phyloP scores from a whole-genome alignment of 176 grass and related monocot genomes.

The Stipa capillata region DNA sequence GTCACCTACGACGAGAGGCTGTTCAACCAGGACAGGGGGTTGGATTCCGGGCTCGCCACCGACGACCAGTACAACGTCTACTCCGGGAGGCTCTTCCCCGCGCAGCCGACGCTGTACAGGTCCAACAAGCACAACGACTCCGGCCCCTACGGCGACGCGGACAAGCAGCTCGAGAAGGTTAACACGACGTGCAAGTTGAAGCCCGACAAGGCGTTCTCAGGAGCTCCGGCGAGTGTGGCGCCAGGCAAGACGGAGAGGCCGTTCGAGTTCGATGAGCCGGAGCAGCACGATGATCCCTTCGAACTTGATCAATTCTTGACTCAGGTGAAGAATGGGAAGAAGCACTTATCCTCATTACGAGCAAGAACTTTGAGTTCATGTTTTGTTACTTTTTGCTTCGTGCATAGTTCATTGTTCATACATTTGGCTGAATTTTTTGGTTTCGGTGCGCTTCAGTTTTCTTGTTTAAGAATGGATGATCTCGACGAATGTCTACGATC shows the following conservation, averaged over 20 bases:
- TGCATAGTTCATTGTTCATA: no score
- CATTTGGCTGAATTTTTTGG: not conserved
- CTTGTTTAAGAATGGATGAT: not conserved
- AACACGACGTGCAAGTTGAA: no score
- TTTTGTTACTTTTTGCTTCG: not conserved
- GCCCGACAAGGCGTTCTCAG: conserved; percentile 27
- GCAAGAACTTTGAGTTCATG: not conserved
- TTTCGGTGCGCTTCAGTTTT: not conserved
- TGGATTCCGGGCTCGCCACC: no score
- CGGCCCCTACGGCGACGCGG: not conserved
- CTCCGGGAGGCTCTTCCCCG: no score
- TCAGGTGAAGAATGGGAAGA: conserved; percentile 45
- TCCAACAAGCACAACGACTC: conserved; percentile 7
- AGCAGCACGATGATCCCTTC: conserved; percentile 49
- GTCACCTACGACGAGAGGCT: no score
- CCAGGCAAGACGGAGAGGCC: conserved; percentile 54
- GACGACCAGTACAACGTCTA: no score
- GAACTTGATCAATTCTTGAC: conserved; percentile 54
- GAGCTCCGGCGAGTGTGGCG: not conserved
- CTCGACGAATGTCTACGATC: not conserved
- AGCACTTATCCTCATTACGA: conserved; percentile 1
- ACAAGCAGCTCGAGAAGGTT: conserved; percentile 23
- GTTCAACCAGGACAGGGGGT: no score
- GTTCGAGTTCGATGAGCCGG: conserved; percentile 32
- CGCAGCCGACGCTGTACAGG: no score